phyloP scores from a whole-genome alignment of 2,329 filamentous ascomycete species.

The Cladophialophora carrionii region DNA sequence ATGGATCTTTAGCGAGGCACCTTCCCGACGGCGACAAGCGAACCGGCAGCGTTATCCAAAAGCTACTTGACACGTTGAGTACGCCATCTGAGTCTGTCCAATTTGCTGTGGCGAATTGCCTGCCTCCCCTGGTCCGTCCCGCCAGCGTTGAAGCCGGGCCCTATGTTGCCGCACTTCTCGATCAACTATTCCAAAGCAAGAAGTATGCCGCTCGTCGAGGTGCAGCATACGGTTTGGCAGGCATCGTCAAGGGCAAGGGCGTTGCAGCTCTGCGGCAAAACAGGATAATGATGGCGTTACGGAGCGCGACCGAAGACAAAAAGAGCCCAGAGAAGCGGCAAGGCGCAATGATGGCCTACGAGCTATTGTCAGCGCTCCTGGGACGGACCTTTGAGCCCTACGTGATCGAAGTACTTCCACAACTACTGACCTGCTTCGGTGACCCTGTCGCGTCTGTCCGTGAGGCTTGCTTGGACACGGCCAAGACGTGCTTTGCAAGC shows the following conservation, averaged over 20 bases:
- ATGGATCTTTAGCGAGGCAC: conserved; percentile 89
- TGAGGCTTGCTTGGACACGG: conserved; percentile 87
- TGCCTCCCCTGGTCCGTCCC: conserved; percentile 85
- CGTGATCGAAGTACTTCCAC: conserved; percentile 90
- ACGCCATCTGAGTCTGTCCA: conserved; percentile 97
- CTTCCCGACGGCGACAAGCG: conserved; percentile 82
- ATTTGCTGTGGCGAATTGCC: conserved; percentile 90
- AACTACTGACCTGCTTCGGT: conserved; percentile 85
- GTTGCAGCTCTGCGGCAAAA: conserved; percentile 80
- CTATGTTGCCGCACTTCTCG: conserved; percentile 79
- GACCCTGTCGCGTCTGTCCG: conserved; percentile 86
- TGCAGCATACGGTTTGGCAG: conserved; percentile 91
- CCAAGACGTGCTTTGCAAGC: conserved; percentile 90
- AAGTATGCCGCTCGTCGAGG: conserved; percentile 91
- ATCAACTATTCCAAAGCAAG: conserved; percentile 81
- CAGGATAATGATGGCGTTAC: conserved; percentile 80
- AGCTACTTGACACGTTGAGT: conserved; percentile 81
- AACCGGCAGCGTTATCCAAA: conserved; percentile 83
- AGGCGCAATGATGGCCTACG: conserved; percentile 85
- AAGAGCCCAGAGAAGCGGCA: conserved; percentile 88
- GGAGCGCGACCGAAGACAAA: conserved; percentile 87
- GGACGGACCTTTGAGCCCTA: conserved; percentile 94
- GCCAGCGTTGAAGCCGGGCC: conserved; percentile 75
- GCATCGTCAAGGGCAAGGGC: conserved; percentile 85
- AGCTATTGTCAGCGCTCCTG: conserved; percentile 83